Base-by-base conservation (phyloP, 306 rosid genomes). In the Begonia fuchsioides region DNA sequence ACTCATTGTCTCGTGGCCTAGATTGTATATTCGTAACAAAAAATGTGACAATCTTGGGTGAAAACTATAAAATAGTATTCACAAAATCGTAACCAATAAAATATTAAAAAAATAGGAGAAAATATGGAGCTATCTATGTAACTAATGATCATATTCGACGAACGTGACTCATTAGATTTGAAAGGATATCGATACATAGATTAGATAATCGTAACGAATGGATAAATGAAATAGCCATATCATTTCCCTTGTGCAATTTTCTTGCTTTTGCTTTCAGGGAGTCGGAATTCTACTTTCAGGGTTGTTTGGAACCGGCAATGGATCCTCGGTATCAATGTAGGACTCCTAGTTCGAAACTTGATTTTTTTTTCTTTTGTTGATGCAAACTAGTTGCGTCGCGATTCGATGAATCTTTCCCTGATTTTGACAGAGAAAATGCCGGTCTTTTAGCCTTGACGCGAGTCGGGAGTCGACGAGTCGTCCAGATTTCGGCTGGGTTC, bases 291-390 rank as follows among this genome's bases (percentile, higher is more conserved):
- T 92, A 60, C 47, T 92, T 40, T 92, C 99, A 0, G 99, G 93
- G 56, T 63, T 92, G 62, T 86, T 77, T 50, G 99, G 99, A 75
- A 92, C 99, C 19, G 87, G 51, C 64, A 92, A 58, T 19, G 96
- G 94, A 63, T 86, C 99, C 59, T 92, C 99, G 19, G 99, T 92
- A 47, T 92, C 99, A 7, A 65, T 86, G 99, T 92, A 92, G 77
- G 96, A 58, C 57, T 47, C 52, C 13, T 26, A 26, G n/a, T n/a
- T n/a, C n/a, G n/a, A n/a, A n/a, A 17, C 9, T 43, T n/a, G n/a
- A n/a, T n/a, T n/a, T n/a, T n/a, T 8, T 69, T 32, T 44, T 57
- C 40, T n/a, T n/a, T n/a, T 58, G 56, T 54, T 26, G 3, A 8
- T 4, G 35, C 35, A 26, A 6, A 26, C 35, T 17, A 46, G 13